Percentiles rank a stretch among this genome's conserved stretches.
Evolutionary conservation across 2,329 filamentous ascomycete species (phyloP).

Genomic region (Alternaria conjuncta): DNA sequence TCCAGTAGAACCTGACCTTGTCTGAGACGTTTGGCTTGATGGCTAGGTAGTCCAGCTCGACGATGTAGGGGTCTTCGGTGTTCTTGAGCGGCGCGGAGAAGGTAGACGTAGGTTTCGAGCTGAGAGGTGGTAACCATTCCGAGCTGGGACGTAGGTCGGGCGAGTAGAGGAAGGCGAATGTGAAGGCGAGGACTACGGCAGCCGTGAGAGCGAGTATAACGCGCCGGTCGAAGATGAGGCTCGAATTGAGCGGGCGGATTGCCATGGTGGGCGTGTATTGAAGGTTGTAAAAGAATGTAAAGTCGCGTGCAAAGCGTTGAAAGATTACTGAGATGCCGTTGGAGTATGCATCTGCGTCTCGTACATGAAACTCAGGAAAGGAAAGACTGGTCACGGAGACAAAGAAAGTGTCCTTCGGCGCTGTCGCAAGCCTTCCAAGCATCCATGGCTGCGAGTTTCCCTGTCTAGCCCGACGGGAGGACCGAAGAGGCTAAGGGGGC

Average conservation of each 20-base stretch:
- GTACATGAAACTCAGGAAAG: background rate
- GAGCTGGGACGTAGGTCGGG: constrained; percentile 30
- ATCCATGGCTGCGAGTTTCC: constrained; percentile 17
- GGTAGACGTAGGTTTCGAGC: constrained; percentile 23
- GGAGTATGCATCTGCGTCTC: constrained; percentile 22
- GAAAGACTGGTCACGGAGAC: background rate
- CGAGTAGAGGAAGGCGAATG: constrained; percentile 36
- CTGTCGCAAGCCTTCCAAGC: constrained; percentile 9
- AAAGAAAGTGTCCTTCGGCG: background rate
- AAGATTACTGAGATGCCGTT: background rate
- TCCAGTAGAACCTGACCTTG: constrained; percentile 39
- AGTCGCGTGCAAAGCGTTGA: background rate
- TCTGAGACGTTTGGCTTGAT: constrained; percentile 39
- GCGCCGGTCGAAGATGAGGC: constrained; percentile 36
- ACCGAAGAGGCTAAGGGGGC: constrained; percentile 27
- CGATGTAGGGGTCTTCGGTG: constrained; percentile 33
- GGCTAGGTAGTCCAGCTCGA: constrained; percentile 41
- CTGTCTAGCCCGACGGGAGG: constrained; percentile 9
- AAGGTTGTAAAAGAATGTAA: constrained; percentile 9
- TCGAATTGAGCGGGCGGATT: constrained; percentile 32
- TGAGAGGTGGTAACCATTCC: constrained; percentile 36
- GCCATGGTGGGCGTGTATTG: constrained; percentile 17
- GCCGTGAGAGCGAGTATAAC: constrained; percentile 29
- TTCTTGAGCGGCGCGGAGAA: constrained; percentile 36
- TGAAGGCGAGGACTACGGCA: constrained; percentile 29